These are phyloP conservation scores for Nidula niveotomentosa DNA, from an alignment of 1,284 basidiomycete species.

Conservation along the genomic window DNA sequence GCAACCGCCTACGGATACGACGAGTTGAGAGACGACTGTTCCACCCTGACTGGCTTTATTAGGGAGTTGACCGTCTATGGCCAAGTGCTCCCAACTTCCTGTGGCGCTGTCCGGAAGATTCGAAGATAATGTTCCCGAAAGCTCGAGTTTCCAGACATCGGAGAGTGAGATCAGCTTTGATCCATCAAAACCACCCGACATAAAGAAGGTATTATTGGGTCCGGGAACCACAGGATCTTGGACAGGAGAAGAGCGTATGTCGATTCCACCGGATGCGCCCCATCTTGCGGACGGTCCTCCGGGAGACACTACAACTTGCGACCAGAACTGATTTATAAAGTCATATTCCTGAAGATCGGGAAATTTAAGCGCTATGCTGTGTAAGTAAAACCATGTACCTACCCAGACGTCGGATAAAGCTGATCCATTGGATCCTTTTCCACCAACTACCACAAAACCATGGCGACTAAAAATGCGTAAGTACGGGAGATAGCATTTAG, in stretches of 20 bases:
- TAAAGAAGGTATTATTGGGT: conserved; percentile 67
- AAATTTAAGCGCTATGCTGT: conserved; percentile 1
- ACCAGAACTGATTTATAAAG: conserved; percentile 74
- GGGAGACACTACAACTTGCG: conserved; percentile 48
- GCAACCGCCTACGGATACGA: conserved; percentile 67
- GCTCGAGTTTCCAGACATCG: conserved; percentile 65
- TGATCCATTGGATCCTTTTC: conserved; percentile 48
- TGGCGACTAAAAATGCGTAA: conserved; percentile 46
- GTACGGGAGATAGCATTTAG: background rate
- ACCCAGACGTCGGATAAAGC: conserved; percentile 74
- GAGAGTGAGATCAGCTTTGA: conserved; percentile 44
- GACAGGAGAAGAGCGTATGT: conserved; percentile 42
- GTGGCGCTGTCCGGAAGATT: conserved; percentile 51
- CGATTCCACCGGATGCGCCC: conserved; percentile 72
- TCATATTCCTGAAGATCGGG: conserved; percentile 59
- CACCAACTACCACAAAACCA: conserved; percentile 72
- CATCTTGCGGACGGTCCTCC: conserved; percentile 60
- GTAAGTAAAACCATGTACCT: background rate
- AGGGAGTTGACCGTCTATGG: conserved; percentile 32
- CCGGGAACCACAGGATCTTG: conserved; percentile 42
- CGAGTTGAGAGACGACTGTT: conserved; percentile 48
- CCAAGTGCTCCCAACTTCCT: conserved; percentile 60
- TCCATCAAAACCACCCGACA: conserved; percentile 65
- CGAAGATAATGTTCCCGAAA: conserved; percentile 69
- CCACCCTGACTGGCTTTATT: conserved; percentile 48